Conservation (phyloP, 495 filamentous ascomycete genomes). For the Penicillium parvum region DNA sequence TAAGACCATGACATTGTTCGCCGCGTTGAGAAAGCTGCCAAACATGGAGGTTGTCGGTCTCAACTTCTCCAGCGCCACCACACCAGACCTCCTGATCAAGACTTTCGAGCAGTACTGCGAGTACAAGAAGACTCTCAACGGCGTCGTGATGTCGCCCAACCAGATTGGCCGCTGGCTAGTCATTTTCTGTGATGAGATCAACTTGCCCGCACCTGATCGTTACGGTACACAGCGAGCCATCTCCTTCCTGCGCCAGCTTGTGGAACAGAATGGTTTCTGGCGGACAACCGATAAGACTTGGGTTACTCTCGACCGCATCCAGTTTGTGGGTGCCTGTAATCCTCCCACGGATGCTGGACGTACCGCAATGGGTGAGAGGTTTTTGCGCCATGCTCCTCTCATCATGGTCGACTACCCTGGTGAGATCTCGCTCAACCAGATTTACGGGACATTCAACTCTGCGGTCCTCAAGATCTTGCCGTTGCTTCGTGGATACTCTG, state of each 20-base stretch:
- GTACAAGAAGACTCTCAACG: conserved; percentile 96
- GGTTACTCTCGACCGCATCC: conserved; percentile 95
- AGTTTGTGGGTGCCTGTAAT: conserved; percentile 98
- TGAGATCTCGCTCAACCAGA: conserved; percentile 87
- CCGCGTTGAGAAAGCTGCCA: conserved; percentile 88
- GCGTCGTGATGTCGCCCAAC: conserved; percentile 89
- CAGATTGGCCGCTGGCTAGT: conserved; percentile 98
- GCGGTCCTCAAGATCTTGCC: conserved; percentile 96
- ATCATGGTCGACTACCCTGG: conserved; percentile 99
- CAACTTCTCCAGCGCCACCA: conserved; percentile 98
- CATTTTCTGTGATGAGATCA: conserved; percentile 98
- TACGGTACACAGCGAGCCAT: conserved; percentile 97
- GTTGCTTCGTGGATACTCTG: conserved; percentile 88
- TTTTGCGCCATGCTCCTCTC: conserved; percentile 89
- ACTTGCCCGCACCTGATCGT: conserved; percentile 95
- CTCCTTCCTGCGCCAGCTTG: conserved; percentile 91
- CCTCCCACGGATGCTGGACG: conserved; percentile 97
- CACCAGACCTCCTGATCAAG: conserved; percentile 94
- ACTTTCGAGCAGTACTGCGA: conserved; percentile 99
- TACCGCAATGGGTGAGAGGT: conserved; percentile 87
- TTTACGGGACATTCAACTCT: conserved; percentile 97
- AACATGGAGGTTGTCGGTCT: conserved; percentile 99
- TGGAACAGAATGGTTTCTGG: conserved; percentile 99
- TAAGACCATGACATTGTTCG: conserved; percentile 99
- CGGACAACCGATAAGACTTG: conserved; percentile 94